These are phyloP conservation scores for barley (Hordeum vulgare) DNA, from an alignment of 176 grass and related monocot species.

Conservation along the genomic window MorexV3_pseudomolecules_assembly NC_058522.1:553324469-553324968, in stretches of 20 bases:
- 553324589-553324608: too few relatives aligned
- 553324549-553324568: too few relatives aligned
- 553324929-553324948: slow-evolving; percentile 97
- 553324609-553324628: not conserved
- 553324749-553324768: not conserved
- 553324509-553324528: too few relatives aligned
- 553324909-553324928: slow-evolving; percentile 83
- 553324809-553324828: slow-evolving; percentile 57
- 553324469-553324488: too few relatives aligned
- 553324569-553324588: too few relatives aligned
- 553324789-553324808: too few relatives aligned
- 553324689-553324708: not conserved
- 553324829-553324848: slow-evolving; percentile 72
- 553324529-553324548: too few relatives aligned
- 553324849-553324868: slow-evolving; percentile 54
- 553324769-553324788: not conserved
- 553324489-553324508: too few relatives aligned
- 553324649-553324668: not conserved
- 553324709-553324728: too few relatives aligned
- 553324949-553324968: slow-evolving; percentile 95
- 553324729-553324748: slow-evolving; percentile 17
- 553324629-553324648: not conserved
- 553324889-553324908: slow-evolving; percentile 18
- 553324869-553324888: slow-evolving; percentile 17
- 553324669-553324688: not conserved